Percentiles rank a stretch among this genome's conserved stretches.
Evolutionary conservation across 2,329 filamentous ascomycete genomes (phyloP).

Genomic region (Trichoderma lentiforme): DNA sequence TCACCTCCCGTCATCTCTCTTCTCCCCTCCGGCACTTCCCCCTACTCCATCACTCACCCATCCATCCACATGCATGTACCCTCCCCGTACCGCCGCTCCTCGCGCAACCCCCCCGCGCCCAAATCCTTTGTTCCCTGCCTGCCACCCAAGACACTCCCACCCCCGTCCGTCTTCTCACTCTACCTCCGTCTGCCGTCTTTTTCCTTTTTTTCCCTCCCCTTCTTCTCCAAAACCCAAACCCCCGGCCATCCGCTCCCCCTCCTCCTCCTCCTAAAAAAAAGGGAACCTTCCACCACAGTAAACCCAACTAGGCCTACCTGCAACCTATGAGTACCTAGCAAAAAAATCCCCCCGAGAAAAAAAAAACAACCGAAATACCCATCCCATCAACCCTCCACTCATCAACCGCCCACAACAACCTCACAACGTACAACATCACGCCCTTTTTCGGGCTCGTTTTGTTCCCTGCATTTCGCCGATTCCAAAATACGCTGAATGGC

Average conservation of each 20-base stretch:
- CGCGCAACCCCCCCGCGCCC: neutral
- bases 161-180: neutral
- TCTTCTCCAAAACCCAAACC: neutral
- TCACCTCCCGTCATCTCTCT: neutral
- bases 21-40: neutral
- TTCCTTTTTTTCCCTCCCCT: neutral
- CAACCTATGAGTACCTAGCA: no score
- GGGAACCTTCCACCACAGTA: neutral
- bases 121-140: neutral
- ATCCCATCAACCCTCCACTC: constrained; percentile 29
- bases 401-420: constrained; percentile 34
- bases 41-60: neutral
- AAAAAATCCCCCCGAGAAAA: neutral
- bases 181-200: neutral
- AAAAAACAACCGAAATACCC: neutral
- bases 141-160: neutral
- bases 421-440: constrained; percentile 31
- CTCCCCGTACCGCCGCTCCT: neutral
- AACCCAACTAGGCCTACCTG: neutral
- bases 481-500: constrained; percentile 24
- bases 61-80: neutral
- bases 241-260: constrained; percentile 14
- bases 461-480: constrained; percentile 44
- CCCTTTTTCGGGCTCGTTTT: constrained; percentile 65
- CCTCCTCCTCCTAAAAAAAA: neutral